These are phyloP conservation scores for Verticillium longisporum DNA, from an alignment of 2,329 filamentous ascomycete genomes.

Conservation along the genomic window DNA sequence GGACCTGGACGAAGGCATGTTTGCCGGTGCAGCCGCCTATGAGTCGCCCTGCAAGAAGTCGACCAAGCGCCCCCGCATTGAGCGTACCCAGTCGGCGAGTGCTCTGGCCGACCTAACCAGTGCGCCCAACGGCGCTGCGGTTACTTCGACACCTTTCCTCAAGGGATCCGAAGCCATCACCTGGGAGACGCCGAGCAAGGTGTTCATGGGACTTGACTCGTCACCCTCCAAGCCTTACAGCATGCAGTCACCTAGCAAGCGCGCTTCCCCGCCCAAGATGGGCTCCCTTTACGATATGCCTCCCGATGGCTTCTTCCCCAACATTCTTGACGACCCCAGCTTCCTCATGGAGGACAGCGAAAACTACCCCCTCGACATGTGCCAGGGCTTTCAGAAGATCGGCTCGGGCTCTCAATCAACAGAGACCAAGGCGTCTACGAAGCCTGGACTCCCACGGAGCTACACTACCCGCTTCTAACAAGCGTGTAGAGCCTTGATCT, in stretches of 20 bases:
- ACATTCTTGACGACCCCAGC: conserved; percentile 37
- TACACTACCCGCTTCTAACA: conserved; percentile 28
- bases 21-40: conserved; percentile 18
- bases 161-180: conserved; percentile 35
- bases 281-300: conserved; percentile 22
- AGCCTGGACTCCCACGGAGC: conserved; percentile 27
- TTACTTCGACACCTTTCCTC: conserved; percentile 43
- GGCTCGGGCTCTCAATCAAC: conserved; percentile 37
- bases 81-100: conserved; percentile 56
- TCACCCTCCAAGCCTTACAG: conserved; percentile 46
- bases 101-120: conserved; percentile 49
- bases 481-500: background rate
- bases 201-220: conserved; percentile 40
- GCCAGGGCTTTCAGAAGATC: conserved; percentile 71
- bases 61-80: conserved; percentile 51
- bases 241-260: conserved; percentile 11
- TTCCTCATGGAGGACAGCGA: conserved; percentile 54
- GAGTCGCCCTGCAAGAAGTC: conserved; percentile 64
- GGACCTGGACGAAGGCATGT: conserved; percentile 29
- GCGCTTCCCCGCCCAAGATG: conserved; percentile 46
- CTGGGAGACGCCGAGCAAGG: conserved; percentile 52
- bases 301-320: conserved; percentile 30
- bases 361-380: conserved; percentile 58
- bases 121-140: conserved; percentile 26
- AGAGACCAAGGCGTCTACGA: conserved; percentile 19